Base-by-base conservation (phyloP, 345 rosid species). In the Lumnitzera littorea region DNA sequence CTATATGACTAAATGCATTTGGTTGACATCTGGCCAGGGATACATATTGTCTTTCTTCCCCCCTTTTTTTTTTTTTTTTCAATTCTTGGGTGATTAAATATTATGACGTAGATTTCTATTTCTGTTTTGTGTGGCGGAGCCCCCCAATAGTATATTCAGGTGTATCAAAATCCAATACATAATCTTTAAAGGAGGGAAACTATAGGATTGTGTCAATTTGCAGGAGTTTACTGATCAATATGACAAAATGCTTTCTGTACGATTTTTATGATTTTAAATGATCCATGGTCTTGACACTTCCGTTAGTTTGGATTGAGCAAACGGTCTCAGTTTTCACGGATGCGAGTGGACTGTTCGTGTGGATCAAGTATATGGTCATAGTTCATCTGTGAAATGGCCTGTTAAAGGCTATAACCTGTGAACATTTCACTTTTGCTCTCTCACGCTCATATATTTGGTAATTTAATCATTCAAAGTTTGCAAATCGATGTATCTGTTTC, bases 161-260 rank as follows among this genome's bases (percentile, higher is more conserved):
- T 43, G 62, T 49, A 15, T 58, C 51, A 47, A 58, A 17, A 14
- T 50, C 48, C 50, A 5, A 41, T 57, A 57, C 60, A 57, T 23
- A 25, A 25, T 46, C 50, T 41, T 48, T 41, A 41, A 48, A 57
- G 43, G 62, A 58, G 62, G 66, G 48, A 25, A 51, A 51, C 67
- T 53, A 53, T 50, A 47, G 46, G 29, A 12, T 48, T 56, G 13
- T 53, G 76, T 58, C 46, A 64, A 54, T 56, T 20, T 16, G 36
- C 53, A n/a, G 2, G 51, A 29, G 23, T 48, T n/a, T 15, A 61
- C 36, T 20, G 54, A 50, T 17, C 43, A 48, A 41, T 58, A 41
- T 16, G 25, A 31, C 48, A 50, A 16, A 11, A 36, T 25, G 60
- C 20, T 56, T 56, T 60, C 43, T 15, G 31, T 43, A 50, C 15